Percentiles rank a stretch among this genome's conserved stretches.
Evolutionary conservation across 2,329 filamentous ascomycete genomes (phyloP).

Genomic region (Phialocephala sp.): DNA sequence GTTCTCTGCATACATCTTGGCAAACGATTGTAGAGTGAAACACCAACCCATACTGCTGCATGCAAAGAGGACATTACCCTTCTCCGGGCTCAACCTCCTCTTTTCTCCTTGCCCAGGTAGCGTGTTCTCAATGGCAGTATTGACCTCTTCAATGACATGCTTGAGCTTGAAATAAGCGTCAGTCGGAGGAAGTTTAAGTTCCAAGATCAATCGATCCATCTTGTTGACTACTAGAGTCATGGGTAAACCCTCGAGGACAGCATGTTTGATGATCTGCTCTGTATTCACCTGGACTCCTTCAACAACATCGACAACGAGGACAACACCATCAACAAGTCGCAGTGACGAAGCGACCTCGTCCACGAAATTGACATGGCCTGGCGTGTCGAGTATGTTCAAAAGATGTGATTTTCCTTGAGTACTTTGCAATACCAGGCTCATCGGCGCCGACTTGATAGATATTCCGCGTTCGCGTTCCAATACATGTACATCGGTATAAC

Average conservation of each 20-base stretch:
- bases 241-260: slow-evolving; percentile 86
- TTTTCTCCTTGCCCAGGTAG: slow-evolving; percentile 80
- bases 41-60: slow-evolving; percentile 96
- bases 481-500: slow-evolving; percentile 92
- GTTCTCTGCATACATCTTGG: slow-evolving; percentile 92
- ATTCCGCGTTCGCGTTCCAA: slow-evolving; percentile 88
- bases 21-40: slow-evolving; percentile 92
- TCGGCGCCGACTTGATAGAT: slow-evolving; percentile 91
- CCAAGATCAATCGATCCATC: slow-evolving; percentile 92
- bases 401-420: slow-evolving; percentile 94
- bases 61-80: slow-evolving; percentile 97
- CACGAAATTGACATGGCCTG: slow-evolving; percentile 97
- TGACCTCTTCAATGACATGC: slow-evolving; percentile 98
- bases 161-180: slow-evolving; percentile 99
- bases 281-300: slow-evolving; percentile 99
- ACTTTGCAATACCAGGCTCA: slow-evolving; percentile 88
- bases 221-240: slow-evolving; percentile 95
- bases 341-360: slow-evolving; percentile 92
- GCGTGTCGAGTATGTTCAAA: slow-evolving; percentile 93
- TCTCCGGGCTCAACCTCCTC: slow-evolving; percentile 88
- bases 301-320: slow-evolving; percentile 92
- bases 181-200: slow-evolving; percentile 89
- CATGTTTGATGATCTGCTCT: slow-evolving; percentile 96
- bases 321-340: slow-evolving; percentile 87
- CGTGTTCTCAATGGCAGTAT: slow-evolving; percentile 89